phyloP scores from a whole-genome alignment of 2,329 filamentous ascomycete species.

The Fusarium siculi region DNA sequence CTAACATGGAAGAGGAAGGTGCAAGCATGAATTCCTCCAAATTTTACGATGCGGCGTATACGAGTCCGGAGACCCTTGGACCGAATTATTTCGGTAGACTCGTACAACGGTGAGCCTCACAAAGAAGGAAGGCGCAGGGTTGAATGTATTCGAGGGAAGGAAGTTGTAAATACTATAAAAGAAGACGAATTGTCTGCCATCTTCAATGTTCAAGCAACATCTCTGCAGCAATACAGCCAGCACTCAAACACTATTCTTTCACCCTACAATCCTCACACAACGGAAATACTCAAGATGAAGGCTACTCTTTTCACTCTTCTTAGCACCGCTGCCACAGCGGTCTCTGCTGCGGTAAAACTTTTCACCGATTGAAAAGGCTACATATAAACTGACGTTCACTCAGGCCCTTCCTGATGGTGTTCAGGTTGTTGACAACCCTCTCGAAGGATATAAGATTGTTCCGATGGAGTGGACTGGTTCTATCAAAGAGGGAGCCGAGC shows the following conservation, averaged over 20 bases:
- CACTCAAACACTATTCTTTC: background rate
- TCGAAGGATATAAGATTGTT: background rate
- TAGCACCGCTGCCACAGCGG: background rate
- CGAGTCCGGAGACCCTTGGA: no score
- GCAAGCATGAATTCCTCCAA: background rate
- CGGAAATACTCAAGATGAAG: background rate
- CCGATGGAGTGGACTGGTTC: background rate
- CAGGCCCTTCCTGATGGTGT: background rate
- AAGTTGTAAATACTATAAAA: background rate
- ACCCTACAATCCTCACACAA: no score
- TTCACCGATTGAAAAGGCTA: fast-evolving
- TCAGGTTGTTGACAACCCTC: background rate
- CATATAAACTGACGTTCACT: fast-evolving
- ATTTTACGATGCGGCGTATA: no score
- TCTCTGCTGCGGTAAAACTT: background rate
- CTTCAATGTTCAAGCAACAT: background rate
- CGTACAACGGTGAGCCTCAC: no score
- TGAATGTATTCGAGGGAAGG: background rate
- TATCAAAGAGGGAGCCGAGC: background rate
- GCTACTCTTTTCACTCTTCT: background rate
- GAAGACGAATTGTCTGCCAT: background rate
- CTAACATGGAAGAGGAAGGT: background rate
- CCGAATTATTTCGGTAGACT: no score
- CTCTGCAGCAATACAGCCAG: background rate
- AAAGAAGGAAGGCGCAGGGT: background rate